Conservation (phyloP, 2,329 filamentous ascomycete genomes). For the Zasmidium citrigriseum region DNA sequence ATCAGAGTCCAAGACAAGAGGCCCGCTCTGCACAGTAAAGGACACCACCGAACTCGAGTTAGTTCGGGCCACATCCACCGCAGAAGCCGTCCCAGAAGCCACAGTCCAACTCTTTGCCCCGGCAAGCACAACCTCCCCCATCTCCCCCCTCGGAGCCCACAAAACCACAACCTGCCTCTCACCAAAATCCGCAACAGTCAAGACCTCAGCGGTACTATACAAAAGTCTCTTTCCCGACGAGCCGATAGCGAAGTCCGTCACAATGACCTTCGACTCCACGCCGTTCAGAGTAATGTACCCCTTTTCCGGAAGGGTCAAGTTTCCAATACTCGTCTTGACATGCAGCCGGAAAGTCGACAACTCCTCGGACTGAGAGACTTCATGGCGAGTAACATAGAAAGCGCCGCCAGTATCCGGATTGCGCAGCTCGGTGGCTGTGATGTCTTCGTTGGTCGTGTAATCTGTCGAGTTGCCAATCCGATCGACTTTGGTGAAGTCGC, state of each 20-base stretch:
- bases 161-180: constrained; percentile 40
- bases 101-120: too few species aligned
- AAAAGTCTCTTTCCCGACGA: constrained; percentile 51
- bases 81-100: neutral
- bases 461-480: constrained; percentile 49
- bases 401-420: constrained; percentile 59
- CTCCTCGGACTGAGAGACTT: constrained; percentile 53
- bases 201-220: constrained; percentile 58
- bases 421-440: constrained; percentile 57
- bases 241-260: constrained; percentile 61
- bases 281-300: constrained; percentile 57
- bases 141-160: constrained; percentile 42
- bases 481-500: constrained; percentile 59
- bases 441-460: constrained; percentile 53
- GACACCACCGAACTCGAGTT: neutral
- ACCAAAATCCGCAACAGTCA: constrained; percentile 47
- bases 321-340: constrained; percentile 58
- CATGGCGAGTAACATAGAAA: constrained; percentile 62
- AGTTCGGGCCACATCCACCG: neutral
- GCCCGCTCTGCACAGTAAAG: neutral
- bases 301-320: constrained; percentile 56
- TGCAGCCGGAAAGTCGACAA: constrained; percentile 56
- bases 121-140: constrained; percentile 43
- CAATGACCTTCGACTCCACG: constrained; percentile 63
- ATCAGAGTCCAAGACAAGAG: constrained; percentile 28